Evolutionary conservation across 495 filamentous ascomycete genomes (phyloP), one percentile per base, ranked within the genome.

Genomic region (Penicillium bovifimosum): DNA sequence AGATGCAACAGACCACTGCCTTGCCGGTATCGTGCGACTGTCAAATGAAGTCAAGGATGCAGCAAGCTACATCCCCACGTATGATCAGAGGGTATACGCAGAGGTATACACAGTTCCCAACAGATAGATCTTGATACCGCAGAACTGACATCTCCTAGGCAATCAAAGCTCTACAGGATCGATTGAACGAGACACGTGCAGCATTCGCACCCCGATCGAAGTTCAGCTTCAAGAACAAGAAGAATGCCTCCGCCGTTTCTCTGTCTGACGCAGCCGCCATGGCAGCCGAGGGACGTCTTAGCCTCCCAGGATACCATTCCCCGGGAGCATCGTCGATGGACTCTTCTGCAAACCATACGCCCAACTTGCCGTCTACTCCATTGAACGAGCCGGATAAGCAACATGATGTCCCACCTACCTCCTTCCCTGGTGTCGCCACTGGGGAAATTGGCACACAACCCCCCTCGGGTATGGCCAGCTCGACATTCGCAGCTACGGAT

Each of bases 31-130:
- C 47, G 76, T 80, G 16, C 73, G 78, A 34, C 76, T 91, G 13
- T 86, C 85, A 1, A 77, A 81, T 51, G 80, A 86, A 48, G 80
- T 90, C 60, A 82, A 82, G 55, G 84, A 87, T 70, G 78, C 83
- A 6, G 78, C 82, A 1, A 78, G 75, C 53, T 85, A 83, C 50
- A 76, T 91, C 24, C 86, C 88, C 6, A 79, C 86, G 3, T 88
- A 90, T 59, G 88, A 92, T 51, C 87, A 90, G 62, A 76, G 86
- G 53, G 81, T 82, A 16, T 91, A 88, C 62, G 74, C 80, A 29
- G 83, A 87, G 58, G 86, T 87, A 73, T 26, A 65, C 50, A 35
- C 18, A 29, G 44, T 7, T 26, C 3, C 36, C 13, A 31, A 9
- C 4, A 4, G 18, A 7, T 9, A 4, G 18, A 7, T 9, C 8